Evolutionary conservation across 139 green algal species (phyloP).

Genomic region (Microglena sp.): DNA sequence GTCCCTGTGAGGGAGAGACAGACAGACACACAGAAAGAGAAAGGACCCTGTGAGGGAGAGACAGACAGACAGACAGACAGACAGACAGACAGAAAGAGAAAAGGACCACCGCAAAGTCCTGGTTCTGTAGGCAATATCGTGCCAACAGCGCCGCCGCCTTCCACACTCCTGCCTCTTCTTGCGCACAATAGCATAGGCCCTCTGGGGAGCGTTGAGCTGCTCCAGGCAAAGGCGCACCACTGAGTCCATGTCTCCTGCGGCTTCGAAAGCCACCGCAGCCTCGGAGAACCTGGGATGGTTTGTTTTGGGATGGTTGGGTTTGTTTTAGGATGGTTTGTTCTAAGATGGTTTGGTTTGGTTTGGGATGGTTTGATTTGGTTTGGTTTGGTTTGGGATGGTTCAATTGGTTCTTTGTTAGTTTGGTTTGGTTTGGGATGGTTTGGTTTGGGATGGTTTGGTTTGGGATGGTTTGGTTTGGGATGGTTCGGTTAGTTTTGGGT

Average conservation of each 20-base stretch:
- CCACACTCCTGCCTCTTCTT: constrained; percentile 33
- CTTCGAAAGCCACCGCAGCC: constrained; percentile 46
- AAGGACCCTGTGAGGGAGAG: too few species aligned
- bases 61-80: too few species aligned
- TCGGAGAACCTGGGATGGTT: constrained; percentile 14
- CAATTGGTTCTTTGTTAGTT: not conserved
- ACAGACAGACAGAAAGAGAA: too few species aligned
- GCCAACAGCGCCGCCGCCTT: constrained; percentile 37
- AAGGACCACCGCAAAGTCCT: too few species aligned
- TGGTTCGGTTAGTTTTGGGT: not conserved
- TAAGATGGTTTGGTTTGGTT: not conserved
- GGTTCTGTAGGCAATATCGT: constrained; percentile 44
- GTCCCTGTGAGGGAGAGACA: too few species aligned
- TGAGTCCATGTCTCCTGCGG: constrained; percentile 45
- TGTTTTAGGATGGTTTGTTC: not conserved
- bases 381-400: not conserved
- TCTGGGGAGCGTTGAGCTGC: constrained; percentile 43
- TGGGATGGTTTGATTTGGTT: not conserved
- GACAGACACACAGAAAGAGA: too few species aligned
- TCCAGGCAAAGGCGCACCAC: constrained; percentile 63
- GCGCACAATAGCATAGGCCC: constrained; percentile 55
- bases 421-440: not conserved
- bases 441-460: not conserved
- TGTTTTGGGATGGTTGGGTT: not conserved
- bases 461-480: not conserved